phyloP scores from a whole-genome alignment of 2,329 filamentous ascomycete genomes.

The Aureobasidium uvarum region DNA sequence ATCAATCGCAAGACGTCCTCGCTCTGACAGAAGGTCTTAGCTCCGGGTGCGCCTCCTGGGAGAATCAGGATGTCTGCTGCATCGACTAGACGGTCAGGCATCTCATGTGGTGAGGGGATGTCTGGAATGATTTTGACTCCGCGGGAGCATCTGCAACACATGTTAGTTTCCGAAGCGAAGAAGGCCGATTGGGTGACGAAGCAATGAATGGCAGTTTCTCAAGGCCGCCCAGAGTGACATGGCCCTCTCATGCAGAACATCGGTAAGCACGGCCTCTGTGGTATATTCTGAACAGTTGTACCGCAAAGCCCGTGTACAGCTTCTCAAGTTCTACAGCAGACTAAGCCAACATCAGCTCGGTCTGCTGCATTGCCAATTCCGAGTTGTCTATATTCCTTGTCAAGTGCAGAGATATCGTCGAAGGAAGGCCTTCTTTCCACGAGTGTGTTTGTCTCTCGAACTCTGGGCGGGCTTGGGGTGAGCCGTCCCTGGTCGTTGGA shows the following conservation, averaged over 20 bases:
- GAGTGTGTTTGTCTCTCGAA: background rate
- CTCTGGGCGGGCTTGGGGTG: background rate
- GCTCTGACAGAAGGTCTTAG: slow-evolving; percentile 38
- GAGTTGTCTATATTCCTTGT: background rate
- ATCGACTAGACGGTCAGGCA: slow-evolving; percentile 29
- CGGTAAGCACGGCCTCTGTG: background rate
- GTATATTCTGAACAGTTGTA: background rate
- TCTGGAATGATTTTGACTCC: slow-evolving; percentile 42
- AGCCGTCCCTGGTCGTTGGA: background rate
- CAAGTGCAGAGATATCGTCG: background rate
- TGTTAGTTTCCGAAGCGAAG: background rate
- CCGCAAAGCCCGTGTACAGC: background rate
- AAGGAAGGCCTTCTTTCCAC: background rate
- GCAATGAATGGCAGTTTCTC: background rate
- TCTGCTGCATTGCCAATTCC: background rate
- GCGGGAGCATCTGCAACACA: slow-evolving; percentile 38
- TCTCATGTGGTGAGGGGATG: slow-evolving; percentile 32
- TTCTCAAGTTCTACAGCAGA: background rate
- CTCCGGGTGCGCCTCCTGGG: slow-evolving; percentile 42
- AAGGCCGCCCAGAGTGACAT: background rate
- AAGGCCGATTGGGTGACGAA: background rate
- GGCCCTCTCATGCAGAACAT: background rate
- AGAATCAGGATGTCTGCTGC: slow-evolving; percentile 40
- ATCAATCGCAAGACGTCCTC: slow-evolving; percentile 37
- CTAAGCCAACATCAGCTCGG: too few relatives aligned